These are phyloP conservation scores for Pyrenochaeta sp. DNA, from an alignment of 2,329 filamentous ascomycete genomes.

Conservation along the genomic window DNA sequence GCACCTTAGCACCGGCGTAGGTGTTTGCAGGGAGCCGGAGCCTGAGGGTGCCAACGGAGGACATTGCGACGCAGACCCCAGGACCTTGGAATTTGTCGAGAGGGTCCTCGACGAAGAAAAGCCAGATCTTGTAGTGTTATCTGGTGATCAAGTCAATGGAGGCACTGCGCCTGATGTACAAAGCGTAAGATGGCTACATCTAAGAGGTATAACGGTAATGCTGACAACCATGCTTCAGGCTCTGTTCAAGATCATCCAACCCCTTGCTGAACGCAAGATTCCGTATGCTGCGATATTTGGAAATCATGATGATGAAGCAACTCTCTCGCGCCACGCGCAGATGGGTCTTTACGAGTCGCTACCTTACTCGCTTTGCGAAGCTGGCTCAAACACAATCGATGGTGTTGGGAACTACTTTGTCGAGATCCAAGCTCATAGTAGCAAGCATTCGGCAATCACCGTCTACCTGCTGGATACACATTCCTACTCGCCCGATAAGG, in stretches of 20 bases:
- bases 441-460: conserved; percentile 87
- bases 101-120: conserved; percentile 89
- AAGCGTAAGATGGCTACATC: conserved; percentile 63
- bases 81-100: conserved; percentile 88
- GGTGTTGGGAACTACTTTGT: conserved; percentile 95
- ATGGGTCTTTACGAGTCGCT: conserved; percentile 88
- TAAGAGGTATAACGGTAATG: background rate
- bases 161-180: conserved; percentile 91
- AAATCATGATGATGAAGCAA: conserved; percentile 94
- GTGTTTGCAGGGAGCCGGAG: conserved; percentile 83
- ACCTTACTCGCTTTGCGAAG: conserved; percentile 85
- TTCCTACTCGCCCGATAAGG: conserved; percentile 87
- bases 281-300: conserved; percentile 95
- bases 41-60: conserved; percentile 75
- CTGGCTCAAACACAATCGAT: conserved; percentile 83
- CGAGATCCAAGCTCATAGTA: conserved; percentile 84
- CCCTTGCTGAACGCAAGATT: conserved; percentile 85
- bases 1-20: conserved; percentile 89
- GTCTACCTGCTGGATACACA: conserved; percentile 97
- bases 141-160: conserved; percentile 94
- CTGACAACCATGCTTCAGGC: conserved; percentile 62
- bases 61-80: conserved; percentile 87
- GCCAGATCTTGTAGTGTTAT: conserved; percentile 89
- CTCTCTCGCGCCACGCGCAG: conserved; percentile 75
- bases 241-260: conserved; percentile 89